Percentiles rank a stretch among this genome's conserved stretches.
phyloP scores from a whole-genome alignment of 2,329 filamentous ascomycete species.

The Furcasterigmium sp. region DNA sequence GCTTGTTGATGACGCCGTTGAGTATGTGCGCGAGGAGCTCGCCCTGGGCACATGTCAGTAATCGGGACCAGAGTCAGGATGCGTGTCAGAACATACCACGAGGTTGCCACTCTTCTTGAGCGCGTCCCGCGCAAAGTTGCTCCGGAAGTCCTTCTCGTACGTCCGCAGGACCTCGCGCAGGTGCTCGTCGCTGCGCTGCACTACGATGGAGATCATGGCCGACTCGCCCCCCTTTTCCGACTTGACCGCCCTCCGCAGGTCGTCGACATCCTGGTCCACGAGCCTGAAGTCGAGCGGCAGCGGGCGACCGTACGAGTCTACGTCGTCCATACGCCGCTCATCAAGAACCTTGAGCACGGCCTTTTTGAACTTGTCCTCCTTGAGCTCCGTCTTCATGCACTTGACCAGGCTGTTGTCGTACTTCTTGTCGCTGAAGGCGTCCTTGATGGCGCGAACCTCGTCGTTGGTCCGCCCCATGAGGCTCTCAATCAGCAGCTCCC shows the following conservation, averaged over 20 bases:
- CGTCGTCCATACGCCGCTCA: constrained; percentile 77
- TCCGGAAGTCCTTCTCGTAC: constrained; percentile 68
- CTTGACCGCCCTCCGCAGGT: constrained; percentile 62
- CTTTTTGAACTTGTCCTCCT: constrained; percentile 92
- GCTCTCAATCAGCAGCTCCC: constrained; percentile 87
- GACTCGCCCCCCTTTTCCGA: constrained; percentile 79
- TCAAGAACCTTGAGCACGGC: constrained; percentile 82
- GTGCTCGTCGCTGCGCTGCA: constrained; percentile 75
- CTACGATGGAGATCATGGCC: constrained; percentile 79
- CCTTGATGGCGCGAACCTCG: constrained; percentile 85
- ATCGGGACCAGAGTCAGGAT: constrained; percentile 1
- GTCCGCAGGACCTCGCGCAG: constrained; percentile 70
- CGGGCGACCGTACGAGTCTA: constrained; percentile 56
- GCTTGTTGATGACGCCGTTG: constrained; percentile 93
- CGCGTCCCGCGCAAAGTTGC: constrained; percentile 84
- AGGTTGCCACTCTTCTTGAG: constrained; percentile 86
- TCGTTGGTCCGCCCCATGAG: constrained; percentile 85
- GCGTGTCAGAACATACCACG: constrained; percentile 60
- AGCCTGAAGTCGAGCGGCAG: constrained; percentile 53
- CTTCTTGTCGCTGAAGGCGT: constrained; percentile 84
- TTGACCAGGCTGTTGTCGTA: constrained; percentile 75
- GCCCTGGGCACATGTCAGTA: constrained; percentile 51
- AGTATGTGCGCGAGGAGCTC: constrained; percentile 93
- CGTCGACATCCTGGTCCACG: constrained; percentile 66
- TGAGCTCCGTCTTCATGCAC: constrained; percentile 90